Evolutionary conservation across 352 stramenopile species (phyloP).

Genomic region (Elongisporangium undulatum): DNA sequence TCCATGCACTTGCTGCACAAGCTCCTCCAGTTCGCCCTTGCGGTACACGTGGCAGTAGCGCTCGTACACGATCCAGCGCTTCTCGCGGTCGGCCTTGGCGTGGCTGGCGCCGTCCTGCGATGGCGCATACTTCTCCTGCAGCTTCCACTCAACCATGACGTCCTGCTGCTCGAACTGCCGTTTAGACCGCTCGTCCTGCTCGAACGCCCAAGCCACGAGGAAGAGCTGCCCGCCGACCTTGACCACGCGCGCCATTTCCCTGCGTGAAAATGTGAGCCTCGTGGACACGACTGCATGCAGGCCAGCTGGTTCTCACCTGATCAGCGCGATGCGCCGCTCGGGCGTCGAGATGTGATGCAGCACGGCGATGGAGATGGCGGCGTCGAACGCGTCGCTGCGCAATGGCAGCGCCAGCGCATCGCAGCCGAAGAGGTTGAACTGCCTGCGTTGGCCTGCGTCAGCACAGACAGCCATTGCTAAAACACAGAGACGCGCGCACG

Average conservation of each 20-base stretch:
- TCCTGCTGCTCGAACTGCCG: conserved; percentile 72
- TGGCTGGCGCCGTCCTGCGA: conserved; percentile 4
- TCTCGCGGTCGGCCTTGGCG: conserved; percentile 13
- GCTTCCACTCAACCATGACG: conserved; percentile 85
- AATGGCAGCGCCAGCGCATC: conserved; percentile 68
- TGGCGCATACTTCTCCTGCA: conserved; percentile 72
- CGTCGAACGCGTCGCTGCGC: conserved; percentile 53
- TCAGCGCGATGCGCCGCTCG: conserved; percentile 57
- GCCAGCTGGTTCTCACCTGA: conserved; percentile 38
- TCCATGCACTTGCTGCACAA: conserved; percentile 50
- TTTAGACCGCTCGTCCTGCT: conserved; percentile 77
- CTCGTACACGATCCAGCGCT: conserved; percentile 76
- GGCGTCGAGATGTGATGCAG: conserved; percentile 82
- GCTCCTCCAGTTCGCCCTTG: conserved; percentile 56
- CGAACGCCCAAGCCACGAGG: conserved; percentile 79
- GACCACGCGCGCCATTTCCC: conserved; percentile 66
- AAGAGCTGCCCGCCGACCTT: conserved; percentile 46
- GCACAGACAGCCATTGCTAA: neutral
- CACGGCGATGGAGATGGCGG: conserved; percentile 80
- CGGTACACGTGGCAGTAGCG: conserved; percentile 84
- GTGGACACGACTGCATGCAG: neutral
- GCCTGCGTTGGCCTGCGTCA: conserved; percentile 13
- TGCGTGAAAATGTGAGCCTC: conserved; percentile 12
- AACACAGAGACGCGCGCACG: conserved; percentile 3
- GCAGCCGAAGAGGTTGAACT: conserved; percentile 58